These are phyloP conservation scores for Saccharomycopsis javanensis DNA, from an alignment of 805 yeast species.

Conservation along the genomic window DNA sequence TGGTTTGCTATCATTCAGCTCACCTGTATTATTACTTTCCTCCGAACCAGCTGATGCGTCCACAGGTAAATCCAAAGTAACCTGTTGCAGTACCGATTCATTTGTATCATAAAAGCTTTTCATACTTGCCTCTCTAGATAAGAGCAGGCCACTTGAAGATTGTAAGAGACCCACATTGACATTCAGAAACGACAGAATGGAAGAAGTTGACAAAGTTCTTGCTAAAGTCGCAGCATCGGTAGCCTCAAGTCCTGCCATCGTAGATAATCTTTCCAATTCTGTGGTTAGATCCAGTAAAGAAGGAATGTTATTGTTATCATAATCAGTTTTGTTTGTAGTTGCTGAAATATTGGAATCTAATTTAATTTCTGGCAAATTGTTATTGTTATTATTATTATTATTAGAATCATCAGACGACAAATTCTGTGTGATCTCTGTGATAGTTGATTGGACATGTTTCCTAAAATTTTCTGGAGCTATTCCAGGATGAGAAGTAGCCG, in stretches of 20 bases:
- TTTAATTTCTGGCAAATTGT: constrained; percentile 1
- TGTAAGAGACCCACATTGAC: not conserved
- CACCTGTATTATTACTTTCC: not conserved
- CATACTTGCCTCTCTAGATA: not conserved
- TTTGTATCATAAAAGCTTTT: not conserved
- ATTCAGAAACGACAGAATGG: constrained; percentile 27
- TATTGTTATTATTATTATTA: constrained; percentile 18
- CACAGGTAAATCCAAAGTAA: no score
- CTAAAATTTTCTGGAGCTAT: constrained; percentile 85
- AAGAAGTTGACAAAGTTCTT: constrained; percentile 62
- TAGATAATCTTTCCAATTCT: constrained; percentile 66
- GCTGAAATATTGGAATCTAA: not conserved
- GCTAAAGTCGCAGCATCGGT: constrained; percentile 80
- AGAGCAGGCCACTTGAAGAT: not conserved
- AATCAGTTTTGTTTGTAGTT: constrained; percentile 6
- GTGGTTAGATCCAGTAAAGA: constrained; percentile 62
- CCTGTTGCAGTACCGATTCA: not conserved
- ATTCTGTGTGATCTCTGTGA: constrained; percentile 21
- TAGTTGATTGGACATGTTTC: constrained; percentile 46
- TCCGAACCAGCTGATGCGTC: no score
- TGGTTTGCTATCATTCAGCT: not conserved
- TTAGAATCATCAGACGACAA: constrained; percentile 21
- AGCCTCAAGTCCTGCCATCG: constrained; percentile 67
- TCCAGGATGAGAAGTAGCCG: constrained; percentile 89
- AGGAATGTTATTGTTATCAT: constrained; percentile 33